Evolutionary conservation across 345 rosid genomes (phyloP).

Genomic region (Raphanus sativus): DNA sequence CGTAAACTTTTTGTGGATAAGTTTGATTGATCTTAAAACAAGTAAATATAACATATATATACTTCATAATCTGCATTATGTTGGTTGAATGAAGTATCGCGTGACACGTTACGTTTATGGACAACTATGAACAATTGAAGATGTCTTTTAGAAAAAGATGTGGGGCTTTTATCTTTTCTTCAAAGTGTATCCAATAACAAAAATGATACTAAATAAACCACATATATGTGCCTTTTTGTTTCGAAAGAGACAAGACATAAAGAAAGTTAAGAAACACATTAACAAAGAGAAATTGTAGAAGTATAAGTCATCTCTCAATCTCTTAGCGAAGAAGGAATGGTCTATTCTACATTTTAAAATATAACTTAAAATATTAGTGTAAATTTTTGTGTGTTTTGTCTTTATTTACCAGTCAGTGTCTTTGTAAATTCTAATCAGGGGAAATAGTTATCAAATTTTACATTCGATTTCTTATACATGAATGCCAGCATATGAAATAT

Average conservation of each 20-base stretch:
- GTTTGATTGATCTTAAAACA: slow-evolving; percentile 5
- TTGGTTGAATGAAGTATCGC: slow-evolving; percentile 24
- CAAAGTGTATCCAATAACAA: slow-evolving; percentile 37
- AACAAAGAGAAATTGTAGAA: slow-evolving; percentile 27
- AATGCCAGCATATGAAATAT: background rate
- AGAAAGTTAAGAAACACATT: slow-evolving; percentile 26
- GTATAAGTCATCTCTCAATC: slow-evolving; percentile 26
- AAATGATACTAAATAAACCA: slow-evolving; percentile 25
- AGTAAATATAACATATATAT: background rate
- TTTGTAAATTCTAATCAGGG: background rate
- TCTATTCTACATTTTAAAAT: background rate
- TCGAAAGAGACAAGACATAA: slow-evolving; percentile 38
- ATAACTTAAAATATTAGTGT: background rate
- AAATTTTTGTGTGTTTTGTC: background rate
- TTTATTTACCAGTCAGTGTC: background rate
- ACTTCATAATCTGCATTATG: slow-evolving; percentile 10
- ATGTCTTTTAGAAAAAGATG: slow-evolving; percentile 24
- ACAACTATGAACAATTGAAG: slow-evolving; percentile 19
- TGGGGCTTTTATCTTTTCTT: slow-evolving; percentile 21
- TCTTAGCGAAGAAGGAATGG: slow-evolving; percentile 39
- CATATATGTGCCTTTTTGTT: slow-evolving; percentile 28
- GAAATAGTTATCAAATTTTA: background rate
- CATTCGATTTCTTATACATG: background rate
- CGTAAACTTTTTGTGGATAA: slow-evolving; percentile 7
- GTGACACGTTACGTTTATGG: slow-evolving; percentile 32